Percentiles rank a stretch among this genome's conserved stretches.
Conservation (phyloP, 2,329 filamentous ascomycete species). For the Xylariaceae sp. region DNA sequence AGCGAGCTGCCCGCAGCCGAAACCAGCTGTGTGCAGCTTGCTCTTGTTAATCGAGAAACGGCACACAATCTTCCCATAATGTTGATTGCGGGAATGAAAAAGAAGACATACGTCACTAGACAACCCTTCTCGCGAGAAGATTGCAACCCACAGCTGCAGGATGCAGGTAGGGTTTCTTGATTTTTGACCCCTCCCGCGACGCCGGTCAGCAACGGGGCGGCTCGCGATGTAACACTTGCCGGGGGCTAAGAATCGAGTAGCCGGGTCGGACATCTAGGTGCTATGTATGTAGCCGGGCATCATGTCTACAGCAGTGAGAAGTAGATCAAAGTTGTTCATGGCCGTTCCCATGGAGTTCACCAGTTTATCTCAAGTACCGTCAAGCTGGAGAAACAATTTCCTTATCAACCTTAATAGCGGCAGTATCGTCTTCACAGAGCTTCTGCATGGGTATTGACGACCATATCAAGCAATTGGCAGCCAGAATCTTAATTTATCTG, state of each 20-base stretch:
- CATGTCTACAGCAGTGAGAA: neutral
- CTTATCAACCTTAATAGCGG: neutral
- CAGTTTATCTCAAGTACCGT: neutral
- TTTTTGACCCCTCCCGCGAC: constrained; percentile 1
- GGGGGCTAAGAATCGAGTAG: neutral
- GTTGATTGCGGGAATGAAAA: too few relatives aligned
- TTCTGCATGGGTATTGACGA: too few relatives aligned
- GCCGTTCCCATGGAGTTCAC: neutral
- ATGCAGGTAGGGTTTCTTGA: constrained; percentile 10
- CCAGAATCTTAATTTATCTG: neutral
- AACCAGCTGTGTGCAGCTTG: too few relatives aligned
- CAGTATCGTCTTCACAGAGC: neutral
- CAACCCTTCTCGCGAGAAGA: neutral
- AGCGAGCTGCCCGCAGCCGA: too few relatives aligned
- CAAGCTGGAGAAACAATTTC: neutral
- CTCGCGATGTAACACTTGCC: constrained; percentile 10
- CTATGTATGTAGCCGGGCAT: too few relatives aligned
- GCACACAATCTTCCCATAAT: too few relatives aligned
- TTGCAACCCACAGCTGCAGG: constrained; percentile 8
- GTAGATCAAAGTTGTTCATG: neutral
- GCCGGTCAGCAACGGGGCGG: constrained; percentile 1
- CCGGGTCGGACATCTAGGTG: too few relatives aligned
- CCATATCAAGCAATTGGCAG: too few relatives aligned
- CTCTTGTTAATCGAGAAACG: too few relatives aligned
- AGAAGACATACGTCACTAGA: neutral